Percentiles rank a stretch among this genome's conserved stretches.
Evolutionary conservation across 768 basidiomycete species (phyloP).

Genomic region (Rubroboletus pulcherrimus): DNA sequence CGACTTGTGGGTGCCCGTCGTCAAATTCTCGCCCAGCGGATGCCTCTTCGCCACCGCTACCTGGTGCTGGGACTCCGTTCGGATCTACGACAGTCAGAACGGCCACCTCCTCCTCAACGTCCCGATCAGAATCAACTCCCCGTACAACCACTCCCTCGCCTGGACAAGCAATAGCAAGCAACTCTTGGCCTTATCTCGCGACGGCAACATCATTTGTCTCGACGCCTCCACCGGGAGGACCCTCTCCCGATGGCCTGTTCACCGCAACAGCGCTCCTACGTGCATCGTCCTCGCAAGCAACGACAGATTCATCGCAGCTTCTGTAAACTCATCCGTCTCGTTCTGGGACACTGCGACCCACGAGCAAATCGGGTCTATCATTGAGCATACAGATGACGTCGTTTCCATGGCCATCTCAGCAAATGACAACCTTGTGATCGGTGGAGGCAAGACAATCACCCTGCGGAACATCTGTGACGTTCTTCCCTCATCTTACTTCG

Average conservation of each 20-base stretch:
- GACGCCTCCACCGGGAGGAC: neutral
- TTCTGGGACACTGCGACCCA: neutral
- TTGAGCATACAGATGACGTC: neutral
- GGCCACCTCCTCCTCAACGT: neutral
- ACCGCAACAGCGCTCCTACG: neutral
- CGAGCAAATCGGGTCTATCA: neutral
- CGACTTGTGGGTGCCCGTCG: neutral
- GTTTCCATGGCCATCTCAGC: neutral
- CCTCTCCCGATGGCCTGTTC: neutral
- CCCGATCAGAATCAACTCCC: neutral
- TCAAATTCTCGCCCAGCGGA: slow-evolving; percentile 12
- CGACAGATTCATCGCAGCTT: neutral
- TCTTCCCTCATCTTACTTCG: neutral
- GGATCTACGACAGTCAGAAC: neutral
- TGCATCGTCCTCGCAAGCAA: neutral
- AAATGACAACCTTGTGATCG: neutral
- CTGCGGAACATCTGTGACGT: neutral
- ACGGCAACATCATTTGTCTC: neutral
- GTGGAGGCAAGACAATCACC: neutral
- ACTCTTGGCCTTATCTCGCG: neutral
- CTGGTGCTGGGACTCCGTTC: neutral
- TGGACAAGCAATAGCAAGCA: neutral
- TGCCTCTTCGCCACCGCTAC: neutral
- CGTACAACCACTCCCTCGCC: neutral
- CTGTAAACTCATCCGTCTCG: neutral